Evolutionary conservation across 768 basidiomycete species (phyloP), one percentile per base, ranked within the genome.

Genomic region (Kwoniella europaea): DNA sequence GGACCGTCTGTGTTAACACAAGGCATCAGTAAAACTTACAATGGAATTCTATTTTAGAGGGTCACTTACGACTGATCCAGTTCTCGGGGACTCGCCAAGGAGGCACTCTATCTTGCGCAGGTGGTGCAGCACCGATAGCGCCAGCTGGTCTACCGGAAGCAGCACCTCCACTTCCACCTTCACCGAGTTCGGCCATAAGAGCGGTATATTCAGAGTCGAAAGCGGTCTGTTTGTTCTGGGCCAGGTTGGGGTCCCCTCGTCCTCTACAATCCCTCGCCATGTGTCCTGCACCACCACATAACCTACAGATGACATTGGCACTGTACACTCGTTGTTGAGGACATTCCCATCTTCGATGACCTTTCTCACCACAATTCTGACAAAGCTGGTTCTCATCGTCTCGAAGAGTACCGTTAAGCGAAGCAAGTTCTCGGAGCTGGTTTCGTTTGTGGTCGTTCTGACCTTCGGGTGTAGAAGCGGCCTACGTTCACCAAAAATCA

Each of bases 331-430:
- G 90, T 85, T 97, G 93, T 85, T 98, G 93, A 18, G 95, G 94
- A 84, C 97, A 99, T 85, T 98, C 97, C 86, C 94, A 98, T 89
- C 98, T 95, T 85, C 96, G 91, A 82, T 98, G 95, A 72, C 81
- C 82, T 65, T 81, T 83, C 64, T 83, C 81, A 58, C 84, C 84
- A 77, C 84, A 84, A 67, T 82, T 85, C 86, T 98, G 95, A 86
- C 97, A 99, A 72, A 98, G 90, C 85, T 99, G 97, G 82, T 98
- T 98, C 86, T 99, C 97, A 83, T 99, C 97, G 81, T 99, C 97
- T 77, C 97, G 94, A 67, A 99, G 90, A 56, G 97, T 99, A 85
- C 97, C 97, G 82, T 99, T 99, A 67, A 99, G 86, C 20, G 94
- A 94, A 18, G 97, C 97, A 57, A 99, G 88, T 83, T 99, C 97